Evolutionary conservation across 257 asterid genomes (phyloP), one percentile per base, ranked within the genome.

Genomic region (Cinchona pubescens): DNA sequence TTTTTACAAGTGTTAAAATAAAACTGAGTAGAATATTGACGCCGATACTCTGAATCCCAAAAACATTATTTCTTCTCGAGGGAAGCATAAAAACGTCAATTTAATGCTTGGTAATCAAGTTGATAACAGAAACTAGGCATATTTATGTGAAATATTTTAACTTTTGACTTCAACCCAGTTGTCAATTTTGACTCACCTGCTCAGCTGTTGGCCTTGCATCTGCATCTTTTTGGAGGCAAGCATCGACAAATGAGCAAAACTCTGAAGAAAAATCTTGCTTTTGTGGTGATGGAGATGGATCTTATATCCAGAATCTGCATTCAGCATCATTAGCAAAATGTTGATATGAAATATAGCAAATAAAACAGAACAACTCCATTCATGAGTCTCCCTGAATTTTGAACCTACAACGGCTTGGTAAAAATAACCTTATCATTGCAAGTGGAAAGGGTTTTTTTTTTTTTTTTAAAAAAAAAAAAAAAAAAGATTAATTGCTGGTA

Each of bases 271-370:
- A 95, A 3, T 73, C 78, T 75, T 84, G 81, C 69, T 86, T 81
- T 55, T 84, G 82, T 71, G 92, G 91, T 70, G 98, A 89, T 73
- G 99, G 99, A 83, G 99, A 95, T 73, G 97, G 96, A 86, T 95
- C 99, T n/a, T n/a, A n/a, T n/a, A 58, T 95, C 99, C 75, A 95
- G 87, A 76, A 95, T 92, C 99, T 95, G 82, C 65, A 23, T 69
- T 48, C 18, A 72, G 43, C 40, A 32, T 48, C 45, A 35, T 72
- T 23, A 77, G 42, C 27, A 53, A 55, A 55, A 55, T 55, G 61
- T 12, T 0, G 12, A 21, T 12, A 45, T 29, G 23, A 70, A 30
- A 70, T 19, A 21, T 9, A 32, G 5, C 29, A 69, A 37, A 2
- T 29, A 15, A 69, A 70, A 55, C 37, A 25, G 56, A 43, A 25